phyloP scores from a whole-genome alignment of 2,329 filamentous ascomycete species.

The Nemania sp. region DNA sequence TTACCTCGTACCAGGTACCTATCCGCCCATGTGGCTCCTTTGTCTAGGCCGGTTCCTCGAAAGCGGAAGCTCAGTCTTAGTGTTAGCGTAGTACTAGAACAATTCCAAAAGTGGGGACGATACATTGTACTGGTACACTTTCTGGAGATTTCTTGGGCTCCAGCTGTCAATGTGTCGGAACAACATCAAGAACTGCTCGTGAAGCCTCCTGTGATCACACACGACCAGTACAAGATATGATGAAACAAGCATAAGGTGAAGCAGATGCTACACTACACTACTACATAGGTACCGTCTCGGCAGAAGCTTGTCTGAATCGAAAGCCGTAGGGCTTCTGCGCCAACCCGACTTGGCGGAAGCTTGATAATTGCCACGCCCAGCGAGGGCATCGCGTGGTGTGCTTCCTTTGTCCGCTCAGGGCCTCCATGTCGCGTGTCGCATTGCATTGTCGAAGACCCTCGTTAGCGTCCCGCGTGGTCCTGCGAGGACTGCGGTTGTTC shows the following conservation, averaged over 20 bases:
- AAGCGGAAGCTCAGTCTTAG: slow-evolving; percentile 21
- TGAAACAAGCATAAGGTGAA: no score
- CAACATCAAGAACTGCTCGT: no score
- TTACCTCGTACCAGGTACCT: no score
- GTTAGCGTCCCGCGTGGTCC: not conserved
- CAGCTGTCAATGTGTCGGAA: no score
- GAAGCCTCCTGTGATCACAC: no score
- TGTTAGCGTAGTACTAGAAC: no score
- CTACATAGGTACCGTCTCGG: no score
- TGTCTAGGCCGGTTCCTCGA: slow-evolving; percentile 3
- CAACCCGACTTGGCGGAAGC: slow-evolving; percentile 27
- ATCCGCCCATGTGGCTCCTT: slow-evolving; percentile 5
- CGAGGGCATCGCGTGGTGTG: no score
- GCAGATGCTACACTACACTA: no score
- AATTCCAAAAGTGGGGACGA: no score
- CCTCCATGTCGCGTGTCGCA: not conserved
- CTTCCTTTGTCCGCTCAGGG: not conserved
- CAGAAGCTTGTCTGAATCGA: slow-evolving; percentile 20
- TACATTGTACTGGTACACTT: not conserved
- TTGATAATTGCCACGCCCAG: slow-evolving; percentile 20
- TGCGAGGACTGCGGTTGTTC: slow-evolving; percentile 17
- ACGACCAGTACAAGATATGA: no score
- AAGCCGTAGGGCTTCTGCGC: slow-evolving; percentile 6
- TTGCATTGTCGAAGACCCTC: not conserved
- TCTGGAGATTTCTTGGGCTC: no score